Percentiles rank a stretch among this genome's conserved stretches.
Evolutionary conservation across 805 yeast genomes (phyloP).

Genomic region (Torulaspora gathmanii): DNA sequence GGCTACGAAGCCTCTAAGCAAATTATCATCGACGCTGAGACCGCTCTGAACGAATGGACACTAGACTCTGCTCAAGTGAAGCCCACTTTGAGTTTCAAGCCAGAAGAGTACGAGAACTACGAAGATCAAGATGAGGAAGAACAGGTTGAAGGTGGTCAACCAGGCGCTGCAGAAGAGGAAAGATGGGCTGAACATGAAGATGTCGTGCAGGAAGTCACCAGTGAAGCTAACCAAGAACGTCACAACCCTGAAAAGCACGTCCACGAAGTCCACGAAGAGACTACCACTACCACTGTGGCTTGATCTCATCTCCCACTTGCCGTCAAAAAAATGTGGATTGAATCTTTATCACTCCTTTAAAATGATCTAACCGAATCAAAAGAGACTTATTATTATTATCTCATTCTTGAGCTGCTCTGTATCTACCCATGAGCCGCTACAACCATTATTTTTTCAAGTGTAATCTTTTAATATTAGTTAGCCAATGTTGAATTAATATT

Average conservation of each 20-base stretch:
- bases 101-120: conserved; percentile 52
- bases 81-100: conserved; percentile 69
- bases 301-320: neutral
- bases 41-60: conserved; percentile 79
- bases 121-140: conserved; percentile 36
- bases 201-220: conserved; percentile 4
- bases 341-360: neutral
- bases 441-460: neutral
- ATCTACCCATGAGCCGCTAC: neutral
- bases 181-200: conserved; percentile 9
- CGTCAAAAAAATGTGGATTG: neutral
- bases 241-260: conserved; percentile 6
- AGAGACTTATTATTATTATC: neutral
- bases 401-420: neutral
- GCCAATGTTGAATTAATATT: conserved; percentile 4
- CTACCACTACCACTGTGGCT: conserved; percentile 7
- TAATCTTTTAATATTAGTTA: conserved; percentile 8
- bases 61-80: conserved; percentile 75
- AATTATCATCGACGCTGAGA: conserved; percentile 80
- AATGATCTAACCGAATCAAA: neutral
- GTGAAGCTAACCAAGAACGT: conserved; percentile 3
- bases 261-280: conserved; percentile 7
- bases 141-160: conserved; percentile 19
- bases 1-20: conserved; percentile 87
- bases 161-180: conserved; percentile 15